Evolutionary conservation across 352 stramenopile genomes (phyloP), one percentile per base, ranked within the genome.

Genomic region (Globisporangium heterothallicum): DNA sequence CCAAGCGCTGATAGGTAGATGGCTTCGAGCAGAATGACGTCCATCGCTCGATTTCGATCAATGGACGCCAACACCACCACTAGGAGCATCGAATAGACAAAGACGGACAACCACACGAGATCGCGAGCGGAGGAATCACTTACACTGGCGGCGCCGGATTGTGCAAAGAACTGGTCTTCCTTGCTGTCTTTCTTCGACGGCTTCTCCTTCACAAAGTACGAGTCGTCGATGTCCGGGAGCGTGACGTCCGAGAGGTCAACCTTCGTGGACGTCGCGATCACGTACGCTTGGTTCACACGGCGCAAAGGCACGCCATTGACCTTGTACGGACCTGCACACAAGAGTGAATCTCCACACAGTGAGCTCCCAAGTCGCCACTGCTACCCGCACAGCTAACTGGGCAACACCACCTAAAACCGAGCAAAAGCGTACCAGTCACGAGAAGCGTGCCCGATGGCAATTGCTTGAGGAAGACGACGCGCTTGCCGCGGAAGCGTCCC

Each of bases 221-320:
- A 84, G 75, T 99, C 97, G 68, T 95, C 75, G 55, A 99, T 92
- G 38, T 86, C 81, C 49, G 94, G 86, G 59, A 99, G 87, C 50
- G 94, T 83, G 1, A 99, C 85, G 47, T 72, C 78, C 38, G 73
- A 78, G 49, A 99, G 75, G 81, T 98, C 86, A 2, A 99, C 77
- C 81, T 97, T 99, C 58, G 96, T 98, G 38, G 88, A 98, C 48
- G 97, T 99, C 54, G 92, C 97, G 68, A 99, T 99, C 41, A 99
- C 96, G 71, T 99, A 99, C 38, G 94, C 80, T 84, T 98, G 96
- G 83, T 99, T 99, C 46, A 99, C 94, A 56, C 97, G 94, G 64
- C 96, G 89, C 50, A 99, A 72, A 19, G 97, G 97, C 22, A 99
- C 96, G 59, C 96, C 97, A 84, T 99, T 99, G 43, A 99, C 86